phyloP scores from a whole-genome alignment of 176 grass and related monocot species.

The Neostapfia colusana region DNA sequence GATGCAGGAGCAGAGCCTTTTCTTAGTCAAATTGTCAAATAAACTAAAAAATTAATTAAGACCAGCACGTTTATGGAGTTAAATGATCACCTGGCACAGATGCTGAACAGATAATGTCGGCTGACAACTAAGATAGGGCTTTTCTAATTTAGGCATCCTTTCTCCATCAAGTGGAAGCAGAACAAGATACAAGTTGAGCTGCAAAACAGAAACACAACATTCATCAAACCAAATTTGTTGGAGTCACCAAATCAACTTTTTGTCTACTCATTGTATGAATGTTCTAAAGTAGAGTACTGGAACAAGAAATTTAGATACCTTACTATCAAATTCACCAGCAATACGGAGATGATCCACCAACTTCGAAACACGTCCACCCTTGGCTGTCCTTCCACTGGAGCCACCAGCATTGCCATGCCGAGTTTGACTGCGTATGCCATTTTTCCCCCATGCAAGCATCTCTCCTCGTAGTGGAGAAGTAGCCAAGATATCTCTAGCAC shows the following conservation, averaged over 20 bases:
- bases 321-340: conserved; percentile 57
- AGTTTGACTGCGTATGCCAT: conserved; percentile 71
- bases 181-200: conserved; percentile 61
- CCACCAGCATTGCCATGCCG: conserved; percentile 62
- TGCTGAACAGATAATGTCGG: conserved; percentile 55
- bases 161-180: conserved; percentile 61
- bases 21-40: conserved; percentile 4
- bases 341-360: conserved; percentile 62
- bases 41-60: not conserved
- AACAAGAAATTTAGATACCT: conserved; percentile 48
- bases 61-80: not conserved
- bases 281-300: conserved; percentile 8
- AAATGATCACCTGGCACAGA: conserved; percentile 62
- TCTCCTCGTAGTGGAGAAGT: conserved; percentile 69
- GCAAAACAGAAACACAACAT: conserved; percentile 29
- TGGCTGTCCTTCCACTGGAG: conserved; percentile 59
- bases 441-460: conserved; percentile 92
- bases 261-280: not conserved
- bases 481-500: conserved; percentile 51
- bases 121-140: conserved; percentile 55
- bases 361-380: conserved; percentile 61
- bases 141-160: conserved; percentile 56
- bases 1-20: conserved; percentile 10
- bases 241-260: not conserved
- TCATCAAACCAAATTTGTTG: conserved; percentile 20